Evolutionary conservation across 768 basidiomycete species (phyloP), one percentile per base, ranked within the genome.

Genomic region (Udeniomyces megalosporus): DNA sequence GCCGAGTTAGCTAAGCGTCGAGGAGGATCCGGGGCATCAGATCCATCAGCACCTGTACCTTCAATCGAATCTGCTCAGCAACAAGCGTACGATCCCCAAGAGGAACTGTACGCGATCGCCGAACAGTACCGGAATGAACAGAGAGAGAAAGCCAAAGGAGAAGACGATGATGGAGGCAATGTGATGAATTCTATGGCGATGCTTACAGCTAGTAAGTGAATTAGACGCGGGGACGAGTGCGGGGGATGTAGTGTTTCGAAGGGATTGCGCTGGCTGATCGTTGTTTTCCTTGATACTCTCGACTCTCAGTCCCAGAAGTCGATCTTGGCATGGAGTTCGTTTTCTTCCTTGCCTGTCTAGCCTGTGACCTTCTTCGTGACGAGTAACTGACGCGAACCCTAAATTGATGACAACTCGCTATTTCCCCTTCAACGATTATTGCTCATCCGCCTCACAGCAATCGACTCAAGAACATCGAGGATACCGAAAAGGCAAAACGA

Each of bases 311-410:
- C 68, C 95, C 93, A 0, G 95, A 97, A 71, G 90, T 97, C 10
- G 93, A 99, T 73, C 79, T 99, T 4, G 95, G 95, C 60, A 95
- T 97, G 85, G 91, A 99, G 92, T 96, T 68, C 68, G 88, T 83
- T 17, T 6, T 47, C 6, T 62, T n/a, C 2, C 47, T 42, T 42
- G 38, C 38, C 22, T 14, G n/a, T 28, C 7, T 2, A 26, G n/a
- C n/a, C n/a, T n/a, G n/a, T n/a, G n/a, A n/a, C n/a, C n/a, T n/a
- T n/a, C n/a, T n/a, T n/a, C n/a, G n/a, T n/a, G n/a, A n/a, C n/a
- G n/a, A n/a, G n/a, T n/a, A n/a, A n/a, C n/a, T n/a, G n/a, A n/a
- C n/a, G n/a, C n/a, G n/a, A n/a, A n/a, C n/a, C n/a, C n/a, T n/a
- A n/a, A 17, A 6, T 7, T 29, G 8, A 5, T 26, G 46, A 17